Percentiles rank a stretch among this genome's conserved stretches.
Evolutionary conservation across 2,329 filamentous ascomycete genomes (phyloP).

Genomic region (Dothideomycetes sp.): DNA sequence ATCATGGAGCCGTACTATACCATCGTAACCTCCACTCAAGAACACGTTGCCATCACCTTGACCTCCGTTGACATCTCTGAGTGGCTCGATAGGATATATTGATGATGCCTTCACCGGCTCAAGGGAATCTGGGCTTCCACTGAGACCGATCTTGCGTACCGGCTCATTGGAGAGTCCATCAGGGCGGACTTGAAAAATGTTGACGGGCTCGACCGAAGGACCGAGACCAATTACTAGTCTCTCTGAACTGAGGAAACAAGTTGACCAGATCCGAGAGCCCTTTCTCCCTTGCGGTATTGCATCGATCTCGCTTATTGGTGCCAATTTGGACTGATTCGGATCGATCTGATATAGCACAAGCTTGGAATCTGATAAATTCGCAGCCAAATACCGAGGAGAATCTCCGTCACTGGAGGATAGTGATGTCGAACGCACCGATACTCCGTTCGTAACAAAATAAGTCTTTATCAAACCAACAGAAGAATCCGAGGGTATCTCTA

Average conservation of each 20-base stretch:
- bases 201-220: conserved; percentile 34
- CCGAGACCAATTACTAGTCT: conserved; percentile 45
- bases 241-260: conserved; percentile 42
- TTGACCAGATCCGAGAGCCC: conserved; percentile 37
- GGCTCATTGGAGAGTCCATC: conserved; percentile 33
- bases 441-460: conserved; percentile 37
- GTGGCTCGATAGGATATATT: conserved; percentile 35
- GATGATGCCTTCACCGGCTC: conserved; percentile 27
- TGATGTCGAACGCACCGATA: conserved; percentile 40
- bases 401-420: conserved; percentile 25
- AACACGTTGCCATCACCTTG: conserved; percentile 42
- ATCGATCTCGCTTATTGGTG: conserved; percentile 30
- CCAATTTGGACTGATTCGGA: conserved; percentile 19
- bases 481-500: conserved; percentile 19
- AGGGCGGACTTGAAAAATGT: conserved; percentile 43
- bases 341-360: conserved; percentile 27
- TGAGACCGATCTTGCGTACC: conserved; percentile 32
- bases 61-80: conserved; percentile 16
- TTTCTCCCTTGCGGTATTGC: conserved; percentile 19
- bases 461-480: conserved; percentile 22
- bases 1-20: conserved; percentile 51
- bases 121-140: conserved; percentile 13
- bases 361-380: conserved; percentile 38
- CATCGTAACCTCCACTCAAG: conserved; percentile 52
- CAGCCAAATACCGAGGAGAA: conserved; percentile 39